A percentile compares a stretch with the other conserved stretches of the same genome.
phyloP scores from a whole-genome alignment of 2,329 filamentous ascomycete species.

The Alternaria sp. region DNA sequence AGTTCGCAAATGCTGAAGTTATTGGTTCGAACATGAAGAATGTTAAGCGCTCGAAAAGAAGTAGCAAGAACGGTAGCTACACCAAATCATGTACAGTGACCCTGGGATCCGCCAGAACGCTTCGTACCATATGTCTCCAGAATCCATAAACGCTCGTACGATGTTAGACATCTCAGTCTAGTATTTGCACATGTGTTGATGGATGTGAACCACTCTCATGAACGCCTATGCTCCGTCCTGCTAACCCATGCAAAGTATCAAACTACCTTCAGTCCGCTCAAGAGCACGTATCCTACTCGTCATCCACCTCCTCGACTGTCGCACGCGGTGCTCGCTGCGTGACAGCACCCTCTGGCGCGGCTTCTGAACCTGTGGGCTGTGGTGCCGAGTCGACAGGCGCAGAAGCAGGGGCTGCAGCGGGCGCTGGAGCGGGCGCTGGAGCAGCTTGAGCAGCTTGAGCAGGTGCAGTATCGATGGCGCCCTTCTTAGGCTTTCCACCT shows the following conservation, averaged over 20 bases:
- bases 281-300: slow-evolving; percentile 28
- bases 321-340: slow-evolving; percentile 44
- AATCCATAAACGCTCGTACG: background rate
- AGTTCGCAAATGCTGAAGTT: background rate
- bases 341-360: slow-evolving; percentile 28
- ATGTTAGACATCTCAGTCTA: background rate
- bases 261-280: background rate
- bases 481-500: slow-evolving; percentile 44
- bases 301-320: slow-evolving; percentile 50
- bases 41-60: background rate
- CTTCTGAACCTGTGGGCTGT: slow-evolving; percentile 39
- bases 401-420: slow-evolving; percentile 12
- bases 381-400: slow-evolving; percentile 36
- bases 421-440: background rate
- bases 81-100: background rate
- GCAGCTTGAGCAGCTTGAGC: slow-evolving; percentile 23
- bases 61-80: background rate
- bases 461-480: slow-evolving; percentile 40
- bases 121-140: background rate
- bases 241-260: slow-evolving; percentile 15
- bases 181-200: background rate
- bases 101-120: background rate
- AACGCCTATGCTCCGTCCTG: slow-evolving; percentile 12
- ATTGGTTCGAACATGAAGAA: background rate
- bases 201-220: background rate